Percentiles rank a stretch among this genome's conserved stretches.
These are phyloP conservation scores for Coemansia pectinata DNA, from an alignment of 192 early-diverging fungal genomes.

Conservation along the genomic window DNA sequence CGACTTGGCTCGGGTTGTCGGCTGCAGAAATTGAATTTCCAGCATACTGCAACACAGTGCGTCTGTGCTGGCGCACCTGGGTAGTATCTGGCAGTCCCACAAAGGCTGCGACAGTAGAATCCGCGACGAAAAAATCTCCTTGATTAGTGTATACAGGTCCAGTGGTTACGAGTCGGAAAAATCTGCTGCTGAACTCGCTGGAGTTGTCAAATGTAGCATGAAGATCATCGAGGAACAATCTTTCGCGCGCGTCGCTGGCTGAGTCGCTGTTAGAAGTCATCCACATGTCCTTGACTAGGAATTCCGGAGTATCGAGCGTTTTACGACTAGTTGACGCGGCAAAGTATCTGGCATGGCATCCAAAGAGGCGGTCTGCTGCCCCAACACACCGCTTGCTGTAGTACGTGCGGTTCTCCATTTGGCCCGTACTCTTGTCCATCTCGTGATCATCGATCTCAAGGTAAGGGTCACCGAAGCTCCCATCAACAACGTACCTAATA, in stretches of 20 bases:
- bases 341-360: constrained; percentile 5
- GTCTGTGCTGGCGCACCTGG: background rate
- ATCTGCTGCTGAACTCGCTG: background rate
- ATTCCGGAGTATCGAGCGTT: background rate
- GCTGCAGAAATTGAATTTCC: too few relatives aligned
- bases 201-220: too few relatives aligned
- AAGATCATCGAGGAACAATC: too few relatives aligned
- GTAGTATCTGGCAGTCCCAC: background rate
- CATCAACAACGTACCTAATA: background rate
- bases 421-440: background rate
- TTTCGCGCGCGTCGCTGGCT: background rate
- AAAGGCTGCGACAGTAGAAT: background rate
- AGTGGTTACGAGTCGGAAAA: background rate
- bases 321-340: constrained; percentile 6
- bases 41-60: too few relatives aligned
- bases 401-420: background rate
- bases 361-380: background rate
- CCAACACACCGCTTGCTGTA: background rate
- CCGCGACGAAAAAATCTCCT: background rate
- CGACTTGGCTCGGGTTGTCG: too few relatives aligned
- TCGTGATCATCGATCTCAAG: background rate
- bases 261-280: constrained; percentile 19
- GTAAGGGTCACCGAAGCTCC: background rate
- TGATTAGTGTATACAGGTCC: background rate
- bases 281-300: constrained; percentile 22